Base-by-base conservation (phyloP, 495 filamentous ascomycete genomes). In the Xylaria castorea region DNA sequence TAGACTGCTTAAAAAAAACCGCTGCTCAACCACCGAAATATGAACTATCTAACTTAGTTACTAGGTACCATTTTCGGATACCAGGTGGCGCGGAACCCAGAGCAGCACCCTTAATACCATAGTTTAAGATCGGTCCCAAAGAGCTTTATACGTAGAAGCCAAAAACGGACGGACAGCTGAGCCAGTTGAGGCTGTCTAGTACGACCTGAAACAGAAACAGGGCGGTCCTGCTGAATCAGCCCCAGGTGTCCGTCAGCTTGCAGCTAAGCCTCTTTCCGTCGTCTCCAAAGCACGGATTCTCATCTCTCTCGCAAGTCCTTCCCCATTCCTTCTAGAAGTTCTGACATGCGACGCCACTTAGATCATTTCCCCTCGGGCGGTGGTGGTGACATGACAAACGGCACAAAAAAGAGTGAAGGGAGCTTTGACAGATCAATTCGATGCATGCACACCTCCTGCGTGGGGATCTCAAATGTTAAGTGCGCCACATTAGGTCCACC, bases 121-220 rank as follows among this genome's bases (percentile, higher is more conserved):
- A n/a, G 32, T 34, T 40, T 18, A 38, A 51, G 64, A 38, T 58
- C 32, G 51, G 50, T 68, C 30, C 30, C 14, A 48, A 25, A 22
- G 51, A 55, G 51, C 5, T 53, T 32, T 0, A 18, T n/a, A 46
- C 3, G 20, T n/a, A 57, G 53, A 30, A 1, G 53, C 53, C 53
- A 9, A 57, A 57, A 48, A 42, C 55, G 60, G 68, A 53, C 22
- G 16, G 12, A 11, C 42, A 71, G 69, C 69, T 71, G 69, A 65
- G 46, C 16, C 14, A 46, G 12, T 44, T 40, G 69, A 71, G 69
- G 69, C 69, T 63, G 69, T 71, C 50, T 64, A 65, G 60, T 58
- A 34, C 25, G 40, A 71, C 69, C 69, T 71, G 69, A 65, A 71
- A 71, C 69, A 57, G 69, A 71, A 65, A 65, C 69, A 65, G 69